These are phyloP conservation scores for Medicago arabica DNA, from an alignment of 306 rosid species.

Conservation along the genomic window DNA sequence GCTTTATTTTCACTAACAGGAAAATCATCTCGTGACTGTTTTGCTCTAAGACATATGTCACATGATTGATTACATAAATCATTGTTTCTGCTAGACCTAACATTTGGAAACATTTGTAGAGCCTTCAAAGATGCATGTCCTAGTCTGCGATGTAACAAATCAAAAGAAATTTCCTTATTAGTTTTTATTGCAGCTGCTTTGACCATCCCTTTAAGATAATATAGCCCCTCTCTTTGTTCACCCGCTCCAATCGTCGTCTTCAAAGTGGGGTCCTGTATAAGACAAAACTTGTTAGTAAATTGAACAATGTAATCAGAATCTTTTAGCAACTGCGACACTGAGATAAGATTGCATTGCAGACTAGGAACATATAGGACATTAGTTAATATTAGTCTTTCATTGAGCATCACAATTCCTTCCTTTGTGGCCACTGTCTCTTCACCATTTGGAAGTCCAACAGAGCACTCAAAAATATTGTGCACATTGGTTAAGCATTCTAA, in stretches of 20 bases:
- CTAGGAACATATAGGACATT: neutral
- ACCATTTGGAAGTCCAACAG: neutral
- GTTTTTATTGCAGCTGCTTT: neutral
- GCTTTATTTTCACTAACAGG: neutral
- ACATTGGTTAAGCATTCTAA: neutral
- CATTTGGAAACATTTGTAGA: no score
- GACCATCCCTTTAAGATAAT: neutral
- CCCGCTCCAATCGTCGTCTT: neutral
- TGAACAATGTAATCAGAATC: neutral
- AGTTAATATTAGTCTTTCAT: neutral
- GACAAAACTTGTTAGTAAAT: neutral
- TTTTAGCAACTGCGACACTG: neutral
- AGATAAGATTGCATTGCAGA: neutral
- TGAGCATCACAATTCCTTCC: neutral
- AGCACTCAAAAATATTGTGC: neutral
- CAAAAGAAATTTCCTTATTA: neutral
- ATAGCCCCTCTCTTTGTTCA: neutral
- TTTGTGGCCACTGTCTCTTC: neutral
- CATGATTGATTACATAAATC: no score
- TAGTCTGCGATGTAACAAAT: neutral
- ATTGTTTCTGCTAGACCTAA: no score
- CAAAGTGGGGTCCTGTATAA: neutral
- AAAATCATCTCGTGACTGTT: neutral
- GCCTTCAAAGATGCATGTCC: no score
- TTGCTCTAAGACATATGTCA: no score